phyloP scores from a whole-genome alignment of 495 filamentous ascomycete genomes.

The Annulohypoxylon moriforme region DNA sequence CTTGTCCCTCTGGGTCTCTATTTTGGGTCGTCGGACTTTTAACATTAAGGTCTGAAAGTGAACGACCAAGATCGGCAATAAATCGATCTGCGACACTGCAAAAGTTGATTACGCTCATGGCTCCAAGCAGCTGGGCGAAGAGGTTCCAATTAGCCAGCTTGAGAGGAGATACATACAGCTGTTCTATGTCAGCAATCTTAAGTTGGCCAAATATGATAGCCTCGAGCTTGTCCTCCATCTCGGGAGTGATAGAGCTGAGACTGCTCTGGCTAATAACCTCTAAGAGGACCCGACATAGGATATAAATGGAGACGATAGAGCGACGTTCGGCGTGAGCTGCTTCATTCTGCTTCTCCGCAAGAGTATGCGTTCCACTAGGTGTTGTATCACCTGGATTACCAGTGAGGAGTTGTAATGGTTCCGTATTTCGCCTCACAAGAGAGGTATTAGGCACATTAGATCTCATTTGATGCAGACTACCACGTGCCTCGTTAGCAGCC shows the following conservation, averaged over 20 bases:
- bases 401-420: slow-evolving; percentile 55
- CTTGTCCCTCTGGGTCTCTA: slow-evolving; percentile 78
- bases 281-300: slow-evolving; percentile 91
- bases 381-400: slow-evolving; percentile 35
- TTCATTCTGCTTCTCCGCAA: slow-evolving; percentile 72
- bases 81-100: slow-evolving; percentile 84
- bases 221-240: slow-evolving; percentile 91
- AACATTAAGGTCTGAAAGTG: slow-evolving; percentile 74
- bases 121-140: slow-evolving; percentile 88
- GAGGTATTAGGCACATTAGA: slow-evolving; percentile 45
- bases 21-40: slow-evolving; percentile 67
- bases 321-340: slow-evolving; percentile 83
- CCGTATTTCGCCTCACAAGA: slow-evolving; percentile 61
- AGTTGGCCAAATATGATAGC: slow-evolving; percentile 94
- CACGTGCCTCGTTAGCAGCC: slow-evolving; percentile 71
- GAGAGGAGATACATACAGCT: slow-evolving; percentile 79
- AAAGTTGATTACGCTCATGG: slow-evolving; percentile 94
- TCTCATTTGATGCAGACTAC: slow-evolving; percentile 71
- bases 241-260: slow-evolving; percentile 79
- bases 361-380: slow-evolving; percentile 36
- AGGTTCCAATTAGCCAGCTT: slow-evolving; percentile 95
- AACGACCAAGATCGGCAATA: slow-evolving; percentile 78
- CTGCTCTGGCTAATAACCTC: slow-evolving; percentile 94
- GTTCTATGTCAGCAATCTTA: slow-evolving; percentile 85
- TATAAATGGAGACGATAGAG: slow-evolving; percentile 91